Base-by-base conservation (phyloP, 768 basidiomycete genomes). In the Phylloporus sp. region DNA sequence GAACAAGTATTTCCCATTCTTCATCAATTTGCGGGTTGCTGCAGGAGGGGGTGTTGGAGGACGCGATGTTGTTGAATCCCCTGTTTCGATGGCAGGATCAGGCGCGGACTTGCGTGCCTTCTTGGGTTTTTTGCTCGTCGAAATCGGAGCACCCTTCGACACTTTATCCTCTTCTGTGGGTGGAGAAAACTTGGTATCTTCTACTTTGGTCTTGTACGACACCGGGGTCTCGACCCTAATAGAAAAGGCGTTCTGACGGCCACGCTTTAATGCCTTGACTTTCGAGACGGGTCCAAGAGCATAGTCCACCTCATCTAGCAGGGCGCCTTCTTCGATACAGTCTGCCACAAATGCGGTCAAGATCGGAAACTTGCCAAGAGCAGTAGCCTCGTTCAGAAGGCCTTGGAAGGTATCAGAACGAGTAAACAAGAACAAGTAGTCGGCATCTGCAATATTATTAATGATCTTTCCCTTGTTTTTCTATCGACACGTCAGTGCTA, bases 401-500 rank as follows among this genome's bases (percentile, higher is more conserved):
- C 71, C 72, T 18, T 68, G 67, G 48, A 78, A 84, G 7, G 71
- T 72, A 53, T 72, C 74, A 15, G 78, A 75, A 21, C 72, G 71
- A 17, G 73, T 61, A 40, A 74, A 75, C 31, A 88, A 66, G 28
- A 90, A 72, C 11, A 75, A 71, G 59, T 77, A 85, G 57, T 85
- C 78, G 6, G 85, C 84, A 11, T 71, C 67, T 9, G 67, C 61
- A n/a, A 79, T 73, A 28, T 73, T 71, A 20, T 71, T 70, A 10
- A 72, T 72, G 40, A 86, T 80, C 49, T 61, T 72, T 9, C 86
- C 86, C 9, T 81, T 84, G 49, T 83, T 71, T 75, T 73, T 82
- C 86, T 90, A 59, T 13, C 9, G 32, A 46, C 23, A 1, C 9
- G 23, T 55, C 14, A 9, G 21, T 15, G 37, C 41, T 23, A 34